These are phyloP conservation scores for Neofusicoccum ribis DNA, from an alignment of 2,329 filamentous ascomycete genomes.

Conservation along the genomic window DNA sequence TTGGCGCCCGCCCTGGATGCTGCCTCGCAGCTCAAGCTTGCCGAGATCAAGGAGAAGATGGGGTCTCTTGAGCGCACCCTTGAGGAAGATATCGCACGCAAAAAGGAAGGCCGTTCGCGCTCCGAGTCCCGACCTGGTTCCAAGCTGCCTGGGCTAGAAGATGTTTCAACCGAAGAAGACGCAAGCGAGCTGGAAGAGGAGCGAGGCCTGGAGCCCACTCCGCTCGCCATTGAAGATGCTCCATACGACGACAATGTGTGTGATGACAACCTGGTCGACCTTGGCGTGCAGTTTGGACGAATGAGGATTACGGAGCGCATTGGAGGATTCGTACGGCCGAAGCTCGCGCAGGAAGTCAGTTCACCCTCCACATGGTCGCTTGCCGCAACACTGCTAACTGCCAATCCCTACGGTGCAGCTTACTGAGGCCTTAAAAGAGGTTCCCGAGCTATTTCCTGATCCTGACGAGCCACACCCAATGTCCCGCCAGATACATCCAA, in stretches of 20 bases:
- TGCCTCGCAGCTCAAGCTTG: conserved; percentile 67
- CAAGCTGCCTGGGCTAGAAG: conserved; percentile 39
- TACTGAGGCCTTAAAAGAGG: conserved; percentile 31
- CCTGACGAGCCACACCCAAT: conserved; percentile 21
- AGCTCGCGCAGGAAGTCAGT: conserved; percentile 68
- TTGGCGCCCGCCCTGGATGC: conserved; percentile 68
- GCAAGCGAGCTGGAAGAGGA: conserved; percentile 53
- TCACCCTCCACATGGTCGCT: neutral
- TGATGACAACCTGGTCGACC: conserved; percentile 69
- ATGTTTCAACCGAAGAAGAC: conserved; percentile 58
- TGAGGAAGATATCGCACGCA: conserved; percentile 65
- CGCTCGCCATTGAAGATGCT: conserved; percentile 64
- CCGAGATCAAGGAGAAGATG: conserved; percentile 78
- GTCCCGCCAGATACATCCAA: conserved; percentile 22
- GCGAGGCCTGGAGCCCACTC: conserved; percentile 61
- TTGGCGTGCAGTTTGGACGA: conserved; percentile 70
- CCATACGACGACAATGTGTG: conserved; percentile 67
- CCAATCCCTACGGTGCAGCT: conserved; percentile 28
- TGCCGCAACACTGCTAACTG: neutral
- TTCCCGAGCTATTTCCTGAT: conserved; percentile 24
- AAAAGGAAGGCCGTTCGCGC: conserved; percentile 22
- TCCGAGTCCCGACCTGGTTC: conserved; percentile 19
- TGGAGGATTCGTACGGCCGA: conserved; percentile 70
- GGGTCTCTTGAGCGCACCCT: conserved; percentile 69
- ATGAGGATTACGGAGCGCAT: conserved; percentile 73